Conservation (phyloP, 148 eudicot genomes). For the Cornus controversa region DNA sequence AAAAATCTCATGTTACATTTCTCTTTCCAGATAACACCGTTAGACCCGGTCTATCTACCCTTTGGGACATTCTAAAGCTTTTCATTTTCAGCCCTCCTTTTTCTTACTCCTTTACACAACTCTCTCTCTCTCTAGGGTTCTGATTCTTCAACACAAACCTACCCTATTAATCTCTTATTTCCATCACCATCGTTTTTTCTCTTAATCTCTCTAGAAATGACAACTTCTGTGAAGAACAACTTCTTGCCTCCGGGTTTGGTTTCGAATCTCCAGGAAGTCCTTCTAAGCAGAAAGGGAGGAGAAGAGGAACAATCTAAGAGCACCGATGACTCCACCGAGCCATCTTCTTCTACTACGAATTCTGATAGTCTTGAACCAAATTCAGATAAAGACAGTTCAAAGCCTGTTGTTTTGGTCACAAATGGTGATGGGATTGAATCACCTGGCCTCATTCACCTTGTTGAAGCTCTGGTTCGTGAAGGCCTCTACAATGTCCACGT, state of each 20-base stretch:
- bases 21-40: not conserved
- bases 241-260: conserved; percentile 62
- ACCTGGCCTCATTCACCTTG: conserved; percentile 56
- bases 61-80: not conserved
- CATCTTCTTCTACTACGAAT: conserved; percentile 27
- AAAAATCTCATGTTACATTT: too few species aligned
- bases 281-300: conserved; percentile 40
- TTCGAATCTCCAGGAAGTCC: conserved; percentile 59
- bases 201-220: conserved; percentile 18
- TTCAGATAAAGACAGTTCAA: conserved; percentile 37
- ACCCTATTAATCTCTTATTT: too few species aligned
- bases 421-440: conserved; percentile 86
- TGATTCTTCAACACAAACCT: conserved; percentile 11
- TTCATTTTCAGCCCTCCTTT: not conserved
- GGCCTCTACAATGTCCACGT: conserved; percentile 69
- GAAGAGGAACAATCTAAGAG: conserved; percentile 13
- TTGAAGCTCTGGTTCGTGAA: conserved; percentile 63
- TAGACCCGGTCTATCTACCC: not conserved
- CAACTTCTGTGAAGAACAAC: conserved; percentile 42
- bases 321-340: conserved; percentile 26
- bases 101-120: not conserved
- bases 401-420: conserved; percentile 71
- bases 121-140: conserved; percentile 28
- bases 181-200: not conserved
- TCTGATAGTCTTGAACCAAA: conserved; percentile 15